Percentiles rank a stretch among this genome's conserved stretches.
Conservation (phyloP, 164 flowering plant species). For the Taxillus chinensis region DNA sequence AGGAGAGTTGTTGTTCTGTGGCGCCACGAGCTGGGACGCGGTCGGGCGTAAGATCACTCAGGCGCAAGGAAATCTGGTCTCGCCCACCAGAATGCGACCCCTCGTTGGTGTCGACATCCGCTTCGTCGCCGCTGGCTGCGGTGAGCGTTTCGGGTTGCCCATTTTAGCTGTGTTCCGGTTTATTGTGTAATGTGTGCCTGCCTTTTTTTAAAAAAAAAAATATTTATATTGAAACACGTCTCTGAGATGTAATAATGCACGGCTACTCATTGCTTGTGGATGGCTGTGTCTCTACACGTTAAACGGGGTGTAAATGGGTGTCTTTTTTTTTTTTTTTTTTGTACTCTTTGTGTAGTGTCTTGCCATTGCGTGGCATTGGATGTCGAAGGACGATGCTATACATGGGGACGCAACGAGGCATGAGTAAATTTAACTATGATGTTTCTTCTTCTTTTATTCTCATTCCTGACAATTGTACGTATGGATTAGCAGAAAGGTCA, state of each 20-base stretch:
- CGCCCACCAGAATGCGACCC: constrained; percentile 76
- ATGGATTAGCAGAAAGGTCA: constrained; percentile 71
- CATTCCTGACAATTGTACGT: background rate
- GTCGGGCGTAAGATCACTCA: constrained; percentile 41
- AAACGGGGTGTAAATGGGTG: background rate
- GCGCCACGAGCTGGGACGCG: constrained; percentile 68
- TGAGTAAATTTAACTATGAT: background rate
- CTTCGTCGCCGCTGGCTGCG: constrained; percentile 73
- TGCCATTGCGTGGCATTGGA: constrained; percentile 97
- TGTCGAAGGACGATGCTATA: constrained; percentile 90
- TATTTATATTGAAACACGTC: no score
- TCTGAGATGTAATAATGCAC: no score
- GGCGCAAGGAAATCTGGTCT: constrained; percentile 46
- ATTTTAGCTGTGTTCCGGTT: no score
- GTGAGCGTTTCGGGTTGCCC: constrained; percentile 21
- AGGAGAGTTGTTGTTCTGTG: constrained; percentile 90
- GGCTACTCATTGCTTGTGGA: background rate
- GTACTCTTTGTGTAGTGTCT: constrained; percentile 43
- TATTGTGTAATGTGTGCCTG: no score
- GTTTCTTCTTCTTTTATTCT: background rate
- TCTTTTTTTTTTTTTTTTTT: constrained; percentile 6
- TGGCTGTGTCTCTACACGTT: background rate
- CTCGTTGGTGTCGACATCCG: constrained; percentile 75
- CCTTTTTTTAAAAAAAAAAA: no score
- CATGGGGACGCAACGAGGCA: constrained; percentile 97